These are phyloP conservation scores for Zizania latifolia DNA, from an alignment of 176 grass and related monocot genomes.

Conservation along the genomic window DNA sequence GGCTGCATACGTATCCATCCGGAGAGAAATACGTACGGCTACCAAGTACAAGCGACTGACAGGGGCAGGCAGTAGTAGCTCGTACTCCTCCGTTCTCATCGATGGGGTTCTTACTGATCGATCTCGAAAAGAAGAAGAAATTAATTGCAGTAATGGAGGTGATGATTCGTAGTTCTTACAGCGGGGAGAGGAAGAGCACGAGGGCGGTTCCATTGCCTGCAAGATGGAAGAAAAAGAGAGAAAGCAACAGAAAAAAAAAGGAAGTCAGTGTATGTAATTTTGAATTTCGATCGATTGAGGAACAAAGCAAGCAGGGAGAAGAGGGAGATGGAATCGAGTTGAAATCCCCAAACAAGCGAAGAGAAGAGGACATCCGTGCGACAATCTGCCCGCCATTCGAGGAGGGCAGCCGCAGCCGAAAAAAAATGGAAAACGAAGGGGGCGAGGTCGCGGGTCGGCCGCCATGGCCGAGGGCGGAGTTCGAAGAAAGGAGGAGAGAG, in stretches of 20 bases:
- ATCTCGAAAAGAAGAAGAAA: not conserved
- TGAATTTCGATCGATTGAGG: not conserved
- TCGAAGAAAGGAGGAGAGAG: not conserved
- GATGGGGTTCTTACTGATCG: not conserved
- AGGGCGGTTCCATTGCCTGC: slow-evolving; percentile 91
- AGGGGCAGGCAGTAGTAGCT: not conserved
- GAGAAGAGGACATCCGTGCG: not conserved
- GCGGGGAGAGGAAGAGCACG: slow-evolving; percentile 79
- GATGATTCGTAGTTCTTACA: slow-evolving; percentile 49
- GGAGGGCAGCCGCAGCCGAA: not conserved
- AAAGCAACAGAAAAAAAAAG: not conserved
- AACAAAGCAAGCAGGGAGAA: not conserved
- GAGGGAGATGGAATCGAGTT: not conserved
- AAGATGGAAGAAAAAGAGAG: not conserved
- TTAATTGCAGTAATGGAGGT: not conserved
- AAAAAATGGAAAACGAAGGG: not conserved
- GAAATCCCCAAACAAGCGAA: not conserved
- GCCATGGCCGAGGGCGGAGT: not conserved
- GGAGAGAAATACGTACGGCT: not conserved
- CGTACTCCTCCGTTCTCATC: not conserved
- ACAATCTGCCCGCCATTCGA: not conserved
- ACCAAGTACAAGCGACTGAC: no score
- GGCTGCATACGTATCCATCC: not conserved
- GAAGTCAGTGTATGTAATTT: not conserved
- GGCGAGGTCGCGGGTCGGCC: not conserved